A percentile compares a stretch with the other conserved stretches of the same genome.
Evolutionary conservation across 176 grass and related monocot species (phyloP).

Genomic region (Aegilops bicornis): DNA sequence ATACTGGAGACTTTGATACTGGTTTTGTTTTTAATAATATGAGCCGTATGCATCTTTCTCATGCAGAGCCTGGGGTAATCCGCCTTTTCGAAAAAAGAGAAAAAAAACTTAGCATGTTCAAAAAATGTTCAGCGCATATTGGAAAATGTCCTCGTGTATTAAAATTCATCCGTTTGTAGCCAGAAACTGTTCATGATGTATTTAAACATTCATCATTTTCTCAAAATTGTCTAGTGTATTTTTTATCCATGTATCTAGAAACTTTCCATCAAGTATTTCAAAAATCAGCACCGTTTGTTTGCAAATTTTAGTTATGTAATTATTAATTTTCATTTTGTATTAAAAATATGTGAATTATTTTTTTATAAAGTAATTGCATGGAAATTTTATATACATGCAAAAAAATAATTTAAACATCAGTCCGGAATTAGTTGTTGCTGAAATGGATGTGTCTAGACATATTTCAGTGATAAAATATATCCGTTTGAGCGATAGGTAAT

Average conservation of each 20-base stretch:
- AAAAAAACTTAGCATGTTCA: not conserved
- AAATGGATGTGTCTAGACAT: too few species aligned
- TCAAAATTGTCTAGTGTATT: not conserved
- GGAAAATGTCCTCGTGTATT: not conserved
- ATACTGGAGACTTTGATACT: too few species aligned
- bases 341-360: not conserved
- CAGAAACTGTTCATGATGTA: not conserved
- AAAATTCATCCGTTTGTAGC: not conserved
- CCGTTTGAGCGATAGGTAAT: too few species aligned
- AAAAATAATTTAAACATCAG: too few species aligned
- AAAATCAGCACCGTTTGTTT: not conserved
- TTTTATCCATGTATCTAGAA: not conserved
- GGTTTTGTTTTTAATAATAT: too few species aligned
- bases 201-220: not conserved
- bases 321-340: not conserved
- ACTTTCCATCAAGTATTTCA: not conserved
- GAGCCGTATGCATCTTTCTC: too few species aligned
- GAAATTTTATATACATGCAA: not conserved
- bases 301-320: not conserved
- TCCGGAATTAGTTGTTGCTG: too few species aligned
- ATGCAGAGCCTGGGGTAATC: too few species aligned
- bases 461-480: too few species aligned
- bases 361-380: not conserved
- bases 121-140: not conserved
- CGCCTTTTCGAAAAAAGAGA: too few species aligned